Base-by-base conservation (phyloP, 139 green algal species). In the Penium margaritaceum region DNA sequence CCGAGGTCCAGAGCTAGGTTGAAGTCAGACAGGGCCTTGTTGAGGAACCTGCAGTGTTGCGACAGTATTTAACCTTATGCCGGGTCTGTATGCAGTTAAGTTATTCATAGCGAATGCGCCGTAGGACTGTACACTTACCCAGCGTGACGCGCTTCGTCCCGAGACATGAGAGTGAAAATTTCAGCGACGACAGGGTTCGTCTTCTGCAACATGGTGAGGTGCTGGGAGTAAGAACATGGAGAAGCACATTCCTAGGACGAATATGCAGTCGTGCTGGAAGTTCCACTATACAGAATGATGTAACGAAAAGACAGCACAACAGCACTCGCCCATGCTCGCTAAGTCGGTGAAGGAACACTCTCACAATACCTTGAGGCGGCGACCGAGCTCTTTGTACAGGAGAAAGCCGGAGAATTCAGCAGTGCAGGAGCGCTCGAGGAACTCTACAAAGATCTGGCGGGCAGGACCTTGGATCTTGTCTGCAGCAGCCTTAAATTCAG, bases 331-430 rank as follows among this genome's bases (percentile, higher is more conserved):
- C n/a, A n/a, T n/a, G n/a, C n/a, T n/a, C n/a, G n/a, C n/a, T n/a
- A n/a, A n/a, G n/a, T n/a, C n/a, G n/a, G n/a, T n/a, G n/a, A n/a
- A n/a, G n/a, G n/a, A n/a, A n/a, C n/a, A n/a, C n/a, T n/a, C n/a
- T n/a, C n/a, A 29, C 5, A 33, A 21, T 74, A 76, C 68, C 68
- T 97, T 96, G 33, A 99, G 84, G 63, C 94, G 89, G 17, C 94
- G 83, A 12, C 94, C 94, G 62, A 99, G 87, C 88, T 99, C 94
- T 86, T 99, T 99, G 89, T 99, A 99, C 21, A 99, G 87, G 63
- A 99, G 81, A 86, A 99, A 99, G 67, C 94, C 94, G 33, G 84
- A 92, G 83, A 99, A 99, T 86, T 99, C 94, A 1, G 94, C 94
- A 27, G 94, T 99, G 89, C 94, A 99, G 9, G 89, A 96, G 46